These are phyloP conservation scores for Sclerospora graminicola DNA, from an alignment of 352 stramenopile species.

Conservation along the genomic window DNA sequence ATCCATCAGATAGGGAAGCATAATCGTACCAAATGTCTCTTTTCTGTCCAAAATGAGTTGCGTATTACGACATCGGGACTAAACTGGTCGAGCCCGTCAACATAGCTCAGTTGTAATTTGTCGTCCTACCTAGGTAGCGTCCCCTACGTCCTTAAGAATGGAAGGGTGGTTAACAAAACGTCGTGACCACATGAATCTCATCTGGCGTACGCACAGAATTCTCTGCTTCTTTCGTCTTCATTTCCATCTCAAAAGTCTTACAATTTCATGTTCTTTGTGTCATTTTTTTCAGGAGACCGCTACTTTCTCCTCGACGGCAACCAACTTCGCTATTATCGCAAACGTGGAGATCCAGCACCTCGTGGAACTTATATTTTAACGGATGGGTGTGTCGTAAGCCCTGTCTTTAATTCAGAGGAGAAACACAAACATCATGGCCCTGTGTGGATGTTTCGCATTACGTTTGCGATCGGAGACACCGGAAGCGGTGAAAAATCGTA, in stretches of 20 bases:
- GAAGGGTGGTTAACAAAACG: conserved; percentile 85
- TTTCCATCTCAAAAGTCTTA: no score
- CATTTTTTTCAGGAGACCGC: conserved; percentile 46
- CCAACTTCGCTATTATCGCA: conserved; percentile 82
- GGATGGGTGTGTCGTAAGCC: conserved; percentile 64
- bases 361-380: conserved; percentile 81
- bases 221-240: conserved; percentile 1
- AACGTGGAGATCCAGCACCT: conserved; percentile 70
- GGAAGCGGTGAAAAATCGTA: conserved; percentile 69
- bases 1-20: no score
- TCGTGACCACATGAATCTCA: conserved; percentile 86
- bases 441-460: conserved; percentile 87
- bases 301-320: conserved; percentile 84
- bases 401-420: conserved; percentile 82
- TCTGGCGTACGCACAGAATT: conserved; percentile 73
- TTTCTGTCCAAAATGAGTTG: conserved; percentile 16
- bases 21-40: conserved; percentile 11
- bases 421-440: conserved; percentile 82
- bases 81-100: no score
- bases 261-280: conserved; percentile 1
- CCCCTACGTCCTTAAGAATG: conserved; percentile 29
- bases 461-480: conserved; percentile 56
- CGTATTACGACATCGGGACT: neutral
- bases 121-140: no score
- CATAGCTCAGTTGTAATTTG: no score